These are phyloP conservation scores for Tolypocladium ophioglossoides DNA, from an alignment of 2,329 filamentous ascomycete species.

Conservation along the genomic window DNA sequence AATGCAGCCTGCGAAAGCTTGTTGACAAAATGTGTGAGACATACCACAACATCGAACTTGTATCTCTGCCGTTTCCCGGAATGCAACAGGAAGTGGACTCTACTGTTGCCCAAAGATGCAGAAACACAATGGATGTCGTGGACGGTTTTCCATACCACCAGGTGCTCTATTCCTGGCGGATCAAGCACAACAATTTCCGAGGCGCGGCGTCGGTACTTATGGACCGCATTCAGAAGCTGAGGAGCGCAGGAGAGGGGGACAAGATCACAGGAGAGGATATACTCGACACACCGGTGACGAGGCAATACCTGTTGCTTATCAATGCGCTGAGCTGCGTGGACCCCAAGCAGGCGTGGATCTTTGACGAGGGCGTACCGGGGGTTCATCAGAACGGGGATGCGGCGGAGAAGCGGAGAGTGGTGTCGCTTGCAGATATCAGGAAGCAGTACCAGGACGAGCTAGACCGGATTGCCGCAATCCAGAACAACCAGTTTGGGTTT, in stretches of 20 bases:
- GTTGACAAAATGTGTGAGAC: constrained; percentile 59
- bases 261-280: constrained; percentile 43
- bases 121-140: constrained; percentile 54
- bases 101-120: constrained; percentile 62
- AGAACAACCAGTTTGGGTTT: constrained; percentile 83
- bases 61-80: constrained; percentile 67
- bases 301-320: constrained; percentile 82
- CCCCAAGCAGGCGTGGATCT: constrained; percentile 71
- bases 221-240: constrained; percentile 53
- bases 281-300: constrained; percentile 53
- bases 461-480: constrained; percentile 77
- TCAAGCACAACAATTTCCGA: constrained; percentile 75
- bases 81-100: constrained; percentile 71
- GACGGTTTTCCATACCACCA: constrained; percentile 74
- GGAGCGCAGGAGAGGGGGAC: constrained; percentile 47
- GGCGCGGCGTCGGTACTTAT: constrained; percentile 57
- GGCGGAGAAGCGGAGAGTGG: constrained; percentile 55
- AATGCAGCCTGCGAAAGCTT: constrained; percentile 59
- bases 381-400: constrained; percentile 11
- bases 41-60: constrained; percentile 55
- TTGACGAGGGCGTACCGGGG: constrained; percentile 22
- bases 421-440: constrained; percentile 77
- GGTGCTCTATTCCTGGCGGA: constrained; percentile 84
- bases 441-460: constrained; percentile 85
- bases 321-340: constrained; percentile 85